Base-by-base conservation (phyloP, 192 early-diverging fungal species). In the Cetraspora pellucida region DNA sequence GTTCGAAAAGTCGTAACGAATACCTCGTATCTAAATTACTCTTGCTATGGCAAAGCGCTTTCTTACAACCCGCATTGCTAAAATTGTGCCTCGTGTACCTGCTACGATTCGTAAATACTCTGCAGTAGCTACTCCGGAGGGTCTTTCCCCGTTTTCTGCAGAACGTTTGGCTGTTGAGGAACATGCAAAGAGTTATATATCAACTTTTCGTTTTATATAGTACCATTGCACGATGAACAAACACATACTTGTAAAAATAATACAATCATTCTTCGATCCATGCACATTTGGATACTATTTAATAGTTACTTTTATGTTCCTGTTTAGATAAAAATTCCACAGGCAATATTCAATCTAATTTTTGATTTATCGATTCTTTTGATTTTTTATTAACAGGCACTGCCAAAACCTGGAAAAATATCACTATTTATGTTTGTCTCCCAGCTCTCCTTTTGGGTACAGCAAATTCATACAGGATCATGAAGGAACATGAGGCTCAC, bases 341-440 rank as follows among this genome's bases (percentile, higher is more conserved):
- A 2, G 0, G 27, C 9, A 11, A 5, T 37, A n/a, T 25, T 65
- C 11, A 17, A 65, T 10, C 11, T 54, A 52, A 25, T 27, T 21
- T 31, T 71, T 30, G 49, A 30, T 54, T 49, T 10, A 71, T 11
- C 17, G 0, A 54, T 71, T 73, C 6, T 31, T 73, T 43, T 65
- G 11, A 37, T 25, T 21, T 59, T 59, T 11, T 10, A 69, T 43
- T 19, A 69, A 69, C 46, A 84, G 83, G 65, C 46, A 78, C 81
- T 69, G 74, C 81, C 23, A 66, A 80, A 67, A 75, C 78, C 72
- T 84, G 83, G 83, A 81, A 78, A 75, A 84, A 84, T 64, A 77
- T 84, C 14, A 80, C 83, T 23, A 73, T 84, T 66, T 82, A 80
- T 52, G 79, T 80, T 64, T 78, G 77, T 76, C 70, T 78, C 46